A percentile compares a stretch with the other conserved stretches of the same genome.
These are phyloP conservation scores for Phytophthora boehmeriae DNA, from an alignment of 352 stramenopile species.

Conservation along the genomic window DNA sequence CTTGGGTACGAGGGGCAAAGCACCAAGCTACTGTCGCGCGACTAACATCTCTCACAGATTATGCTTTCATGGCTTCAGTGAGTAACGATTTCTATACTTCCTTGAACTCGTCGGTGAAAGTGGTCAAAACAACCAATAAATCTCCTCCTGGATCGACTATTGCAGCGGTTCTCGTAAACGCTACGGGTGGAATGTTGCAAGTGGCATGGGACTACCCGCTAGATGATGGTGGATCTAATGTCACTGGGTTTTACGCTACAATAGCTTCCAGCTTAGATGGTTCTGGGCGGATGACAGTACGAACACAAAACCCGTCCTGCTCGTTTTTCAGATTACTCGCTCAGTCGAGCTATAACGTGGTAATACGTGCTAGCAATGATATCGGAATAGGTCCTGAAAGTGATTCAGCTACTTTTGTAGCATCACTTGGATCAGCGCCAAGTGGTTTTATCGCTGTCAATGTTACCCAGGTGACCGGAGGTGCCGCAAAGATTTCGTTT, in stretches of 20 bases:
- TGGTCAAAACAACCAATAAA: slow-evolving; percentile 38
- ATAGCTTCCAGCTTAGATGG: slow-evolving; percentile 36
- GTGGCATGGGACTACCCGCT: slow-evolving; percentile 45
- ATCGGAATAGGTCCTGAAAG: slow-evolving; percentile 44
- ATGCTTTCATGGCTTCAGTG: slow-evolving; percentile 46
- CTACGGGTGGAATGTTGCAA: slow-evolving; percentile 56
- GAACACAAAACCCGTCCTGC: slow-evolving; percentile 17
- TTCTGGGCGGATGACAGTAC: slow-evolving; percentile 23
- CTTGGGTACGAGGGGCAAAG: slow-evolving; percentile 34
- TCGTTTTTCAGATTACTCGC: slow-evolving; percentile 49
- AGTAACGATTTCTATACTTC: slow-evolving; percentile 57
- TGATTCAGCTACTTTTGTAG: slow-evolving; percentile 37
- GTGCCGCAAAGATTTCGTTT: slow-evolving; percentile 54
- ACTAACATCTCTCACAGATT: slow-evolving; percentile 35
- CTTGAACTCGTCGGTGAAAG: slow-evolving; percentile 39
- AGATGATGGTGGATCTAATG: slow-evolving; percentile 42
- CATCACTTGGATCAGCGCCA: slow-evolving; percentile 35
- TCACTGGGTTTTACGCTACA: slow-evolving; percentile 40
- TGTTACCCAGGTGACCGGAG: slow-evolving; percentile 41
- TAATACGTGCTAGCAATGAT: slow-evolving; percentile 47
- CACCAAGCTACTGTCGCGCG: slow-evolving; percentile 36
- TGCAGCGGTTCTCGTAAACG: slow-evolving; percentile 10
- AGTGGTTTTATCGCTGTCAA: slow-evolving; percentile 35
- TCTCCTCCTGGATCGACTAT: slow-evolving; percentile 58
- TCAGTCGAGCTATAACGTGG: slow-evolving; percentile 47